Percentiles rank a stretch among this genome's conserved stretches.
These are phyloP conservation scores for Blastocystis sp. DNA, from an alignment of 352 stramenopile species.

Conservation along the genomic window DNA sequence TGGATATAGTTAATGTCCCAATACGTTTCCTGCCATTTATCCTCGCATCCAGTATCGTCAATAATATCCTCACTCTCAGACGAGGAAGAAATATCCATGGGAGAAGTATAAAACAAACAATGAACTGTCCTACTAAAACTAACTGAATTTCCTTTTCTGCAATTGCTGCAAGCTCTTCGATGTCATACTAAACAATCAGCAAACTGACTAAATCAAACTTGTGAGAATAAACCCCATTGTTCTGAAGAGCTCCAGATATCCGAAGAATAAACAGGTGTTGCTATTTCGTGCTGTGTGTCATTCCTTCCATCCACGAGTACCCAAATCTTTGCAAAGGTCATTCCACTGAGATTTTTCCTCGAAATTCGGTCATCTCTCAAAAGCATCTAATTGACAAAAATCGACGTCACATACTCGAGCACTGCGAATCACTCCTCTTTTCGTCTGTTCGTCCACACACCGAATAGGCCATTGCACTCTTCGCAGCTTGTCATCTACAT, in stretches of 20 bases:
- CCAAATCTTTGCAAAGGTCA: constrained; percentile 52
- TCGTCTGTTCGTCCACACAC: background rate
- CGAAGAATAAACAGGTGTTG: constrained; percentile 5
- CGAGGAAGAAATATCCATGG: background rate
- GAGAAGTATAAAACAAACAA: background rate
- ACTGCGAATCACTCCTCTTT: background rate
- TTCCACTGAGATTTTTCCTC: background rate
- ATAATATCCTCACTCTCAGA: background rate
- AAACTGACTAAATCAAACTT: background rate
- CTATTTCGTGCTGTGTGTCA: background rate
- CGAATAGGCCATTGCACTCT: background rate
- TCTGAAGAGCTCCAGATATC: constrained; percentile 24
- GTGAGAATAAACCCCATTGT: constrained; percentile 21
- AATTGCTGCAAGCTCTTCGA: background rate
- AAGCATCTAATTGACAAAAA: background rate
- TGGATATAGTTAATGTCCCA: constrained; percentile 56
- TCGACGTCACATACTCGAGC: background rate
- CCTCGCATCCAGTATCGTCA: constrained; percentile 51
- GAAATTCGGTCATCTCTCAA: constrained; percentile 25
- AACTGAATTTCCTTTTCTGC: background rate
- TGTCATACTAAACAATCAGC: constrained; percentile 15
- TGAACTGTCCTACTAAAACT: background rate
- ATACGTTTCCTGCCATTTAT: background rate
- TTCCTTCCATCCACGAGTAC: background rate
- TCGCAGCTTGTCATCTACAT: background rate